These are phyloP conservation scores for Chenopodium formosanum DNA, from an alignment of 148 eudicot genomes.

Conservation along the genomic window DNA sequence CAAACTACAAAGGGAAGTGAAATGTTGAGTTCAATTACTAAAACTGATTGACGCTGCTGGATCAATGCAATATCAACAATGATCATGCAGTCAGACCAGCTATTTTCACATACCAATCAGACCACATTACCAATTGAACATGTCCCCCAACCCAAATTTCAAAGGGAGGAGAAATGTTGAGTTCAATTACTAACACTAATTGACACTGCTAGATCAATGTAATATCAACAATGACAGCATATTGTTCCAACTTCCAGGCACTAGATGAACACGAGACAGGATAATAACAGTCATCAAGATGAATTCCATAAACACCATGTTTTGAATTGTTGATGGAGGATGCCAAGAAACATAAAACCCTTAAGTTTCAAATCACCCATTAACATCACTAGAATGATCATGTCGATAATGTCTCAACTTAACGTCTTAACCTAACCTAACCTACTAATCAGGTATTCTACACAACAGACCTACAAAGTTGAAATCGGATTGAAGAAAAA, in stretches of 20 bases:
- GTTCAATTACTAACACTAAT: not conserved
- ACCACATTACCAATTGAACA: slow-evolving; percentile 1
- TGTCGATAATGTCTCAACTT: slow-evolving; percentile 15
- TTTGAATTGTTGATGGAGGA: not conserved
- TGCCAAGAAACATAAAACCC: not conserved
- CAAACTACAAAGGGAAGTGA: not conserved
- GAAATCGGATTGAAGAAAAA: slow-evolving; percentile 8
- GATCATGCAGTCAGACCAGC: not conserved
- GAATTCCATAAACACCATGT: not conserved
- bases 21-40: not conserved
- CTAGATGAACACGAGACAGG: too few species aligned
- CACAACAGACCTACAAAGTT: slow-evolving; percentile 4
- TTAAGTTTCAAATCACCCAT: not conserved
- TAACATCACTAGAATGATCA: not conserved
- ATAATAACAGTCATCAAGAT: not conserved
- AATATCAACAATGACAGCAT: not conserved
- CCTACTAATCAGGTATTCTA: not conserved
- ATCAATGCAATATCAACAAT: not conserved
- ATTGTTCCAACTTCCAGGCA: not conserved
- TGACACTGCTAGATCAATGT: not conserved
- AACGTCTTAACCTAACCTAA: not conserved
- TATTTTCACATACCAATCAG: not conserved
- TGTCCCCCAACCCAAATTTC: not conserved
- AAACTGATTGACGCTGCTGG: not conserved
- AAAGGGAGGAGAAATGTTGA: slow-evolving; percentile 4